A percentile compares a stretch with the other conserved stretches of the same genome.
Conservation (phyloP, 1,284 basidiomycete genomes). For the Vanrija pseudolonga region DNA sequence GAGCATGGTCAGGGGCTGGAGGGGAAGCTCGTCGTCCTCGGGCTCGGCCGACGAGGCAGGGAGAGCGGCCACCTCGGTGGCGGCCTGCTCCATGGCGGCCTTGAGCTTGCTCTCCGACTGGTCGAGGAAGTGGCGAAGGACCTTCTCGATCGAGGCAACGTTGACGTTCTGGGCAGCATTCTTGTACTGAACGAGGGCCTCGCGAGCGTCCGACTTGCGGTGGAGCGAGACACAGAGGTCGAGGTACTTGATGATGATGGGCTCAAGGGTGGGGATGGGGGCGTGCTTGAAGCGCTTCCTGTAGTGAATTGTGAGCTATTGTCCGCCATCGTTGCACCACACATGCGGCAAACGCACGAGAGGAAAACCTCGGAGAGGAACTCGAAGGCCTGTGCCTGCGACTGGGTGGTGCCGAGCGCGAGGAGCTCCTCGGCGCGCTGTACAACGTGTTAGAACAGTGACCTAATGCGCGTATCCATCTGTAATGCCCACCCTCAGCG, state of each 20-base stretch:
- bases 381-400: slow-evolving; percentile 49
- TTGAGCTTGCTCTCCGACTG: slow-evolving; percentile 82
- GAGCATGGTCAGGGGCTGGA: slow-evolving; percentile 46
- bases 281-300: slow-evolving; percentile 89
- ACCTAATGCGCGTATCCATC: not conserved
- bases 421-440: slow-evolving; percentile 50
- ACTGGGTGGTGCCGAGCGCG: slow-evolving; percentile 46
- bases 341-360: slow-evolving; percentile 32
- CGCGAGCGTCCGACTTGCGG: slow-evolving; percentile 89
- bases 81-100: slow-evolving; percentile 71
- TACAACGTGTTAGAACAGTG: not conserved
- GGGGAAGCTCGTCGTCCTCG: slow-evolving; percentile 43
- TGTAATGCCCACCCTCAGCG: slow-evolving; percentile 44
- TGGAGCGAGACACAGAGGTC: slow-evolving; percentile 95
- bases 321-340: not conserved
- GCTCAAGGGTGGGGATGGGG: slow-evolving; percentile 82
- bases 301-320: not conserved
- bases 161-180: slow-evolving; percentile 92
- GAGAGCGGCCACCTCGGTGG: slow-evolving; percentile 75
- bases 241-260: slow-evolving; percentile 80
- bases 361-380: slow-evolving; percentile 49
- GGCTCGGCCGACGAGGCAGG: slow-evolving; percentile 56
- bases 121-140: slow-evolving; percentile 84
- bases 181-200: slow-evolving; percentile 88
- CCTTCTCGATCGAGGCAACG: slow-evolving; percentile 85